Percentiles rank a stretch among this genome's conserved stretches.
Conservation (phyloP, 2,329 filamentous ascomycete species). For the Daldinia sp. region DNA sequence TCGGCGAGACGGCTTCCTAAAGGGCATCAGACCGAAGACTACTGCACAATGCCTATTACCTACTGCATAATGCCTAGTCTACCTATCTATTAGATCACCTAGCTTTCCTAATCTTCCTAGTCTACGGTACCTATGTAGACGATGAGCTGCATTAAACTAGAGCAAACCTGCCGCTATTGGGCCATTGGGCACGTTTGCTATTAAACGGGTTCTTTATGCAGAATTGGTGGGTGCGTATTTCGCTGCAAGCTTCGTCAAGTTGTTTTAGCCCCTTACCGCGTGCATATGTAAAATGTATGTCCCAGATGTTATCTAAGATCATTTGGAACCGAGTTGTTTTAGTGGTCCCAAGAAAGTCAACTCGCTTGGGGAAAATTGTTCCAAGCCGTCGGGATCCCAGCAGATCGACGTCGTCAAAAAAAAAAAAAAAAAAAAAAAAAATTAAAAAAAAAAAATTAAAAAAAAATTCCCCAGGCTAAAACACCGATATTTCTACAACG, state of each 20-base stretch:
- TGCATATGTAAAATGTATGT: slow-evolving; percentile 27
- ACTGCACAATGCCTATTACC: not conserved
- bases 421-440: too few relatives aligned
- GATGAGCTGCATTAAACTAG: slow-evolving; percentile 11
- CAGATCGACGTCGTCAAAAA: slow-evolving; percentile 20
- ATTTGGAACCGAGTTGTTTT: slow-evolving; percentile 25
- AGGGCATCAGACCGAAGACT: slow-evolving; percentile 23
- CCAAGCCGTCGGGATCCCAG: slow-evolving; percentile 41
- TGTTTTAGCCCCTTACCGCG: slow-evolving; percentile 32
- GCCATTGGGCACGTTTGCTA: slow-evolving; percentile 16
- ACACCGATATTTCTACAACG: not conserved
- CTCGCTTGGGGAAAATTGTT: slow-evolving; percentile 37
- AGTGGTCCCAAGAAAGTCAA: slow-evolving; percentile 22
- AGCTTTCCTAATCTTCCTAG: too few relatives aligned
- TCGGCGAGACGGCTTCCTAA: slow-evolving; percentile 34
- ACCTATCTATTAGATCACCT: too few relatives aligned
- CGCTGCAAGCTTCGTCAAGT: slow-evolving; percentile 26
- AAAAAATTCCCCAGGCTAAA: too few relatives aligned
- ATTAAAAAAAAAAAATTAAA: too few relatives aligned
- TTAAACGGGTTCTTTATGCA: slow-evolving; percentile 19
- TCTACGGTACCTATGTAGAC: too few relatives aligned
- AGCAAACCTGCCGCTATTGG: slow-evolving; percentile 34
- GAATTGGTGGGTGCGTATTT: slow-evolving; percentile 20
- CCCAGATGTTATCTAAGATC: slow-evolving; percentile 35
- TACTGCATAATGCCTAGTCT: too few relatives aligned